Conservation (phyloP, 2,329 filamentous ascomycete genomes). For the Cladorrhinum sp. region DNA sequence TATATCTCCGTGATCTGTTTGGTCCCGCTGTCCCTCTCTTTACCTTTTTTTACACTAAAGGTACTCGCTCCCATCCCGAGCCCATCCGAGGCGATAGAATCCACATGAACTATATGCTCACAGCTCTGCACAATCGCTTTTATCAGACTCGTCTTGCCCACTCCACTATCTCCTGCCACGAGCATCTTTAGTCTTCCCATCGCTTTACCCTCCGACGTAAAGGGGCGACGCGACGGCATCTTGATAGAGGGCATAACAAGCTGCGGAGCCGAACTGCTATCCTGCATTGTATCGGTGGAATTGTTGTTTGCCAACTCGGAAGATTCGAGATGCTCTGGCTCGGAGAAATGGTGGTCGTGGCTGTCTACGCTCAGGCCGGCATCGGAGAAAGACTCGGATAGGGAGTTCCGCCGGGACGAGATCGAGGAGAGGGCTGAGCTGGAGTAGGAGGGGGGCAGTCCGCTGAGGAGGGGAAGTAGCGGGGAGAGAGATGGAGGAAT, state of each 20-base stretch:
- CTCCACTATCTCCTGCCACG: constrained; percentile 72
- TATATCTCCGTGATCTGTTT: constrained; percentile 62
- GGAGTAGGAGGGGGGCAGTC: constrained; percentile 35
- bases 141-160: constrained; percentile 87
- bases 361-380: constrained; percentile 34
- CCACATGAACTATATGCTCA: constrained; percentile 91
- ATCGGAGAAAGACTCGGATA: constrained; percentile 43
- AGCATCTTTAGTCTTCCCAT: constrained; percentile 88
- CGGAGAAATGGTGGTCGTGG: constrained; percentile 47
- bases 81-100: constrained; percentile 51
- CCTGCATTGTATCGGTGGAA: constrained; percentile 30
- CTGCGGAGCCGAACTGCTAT: constrained; percentile 62
- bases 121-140: constrained; percentile 82
- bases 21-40: constrained; percentile 18
- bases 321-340: constrained; percentile 18
- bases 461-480: constrained; percentile 34
- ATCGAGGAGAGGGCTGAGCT: constrained; percentile 35
- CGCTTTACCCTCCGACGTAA: constrained; percentile 79
- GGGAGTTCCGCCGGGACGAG: constrained; percentile 52
- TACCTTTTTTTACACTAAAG: constrained; percentile 13
- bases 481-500: constrained; percentile 47
- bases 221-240: constrained; percentile 84
- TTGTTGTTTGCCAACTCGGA: not conserved
- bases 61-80: constrained; percentile 21
- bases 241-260: constrained; percentile 97